These are phyloP conservation scores for Skeletonema costatum DNA, from an alignment of 108 stramenopile species.

Conservation along the genomic window DNA sequence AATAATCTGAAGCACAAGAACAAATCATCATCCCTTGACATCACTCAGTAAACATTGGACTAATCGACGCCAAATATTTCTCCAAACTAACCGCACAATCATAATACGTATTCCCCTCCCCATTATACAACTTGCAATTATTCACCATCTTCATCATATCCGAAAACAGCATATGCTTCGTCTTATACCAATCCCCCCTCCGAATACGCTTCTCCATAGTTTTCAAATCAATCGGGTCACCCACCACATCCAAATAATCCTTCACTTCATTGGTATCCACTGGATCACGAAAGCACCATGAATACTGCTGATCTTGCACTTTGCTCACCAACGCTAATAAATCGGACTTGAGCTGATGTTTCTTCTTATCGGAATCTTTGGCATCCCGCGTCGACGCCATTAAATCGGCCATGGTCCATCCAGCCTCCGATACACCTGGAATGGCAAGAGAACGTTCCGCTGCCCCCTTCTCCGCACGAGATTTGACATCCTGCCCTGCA, in stretches of 20 bases:
- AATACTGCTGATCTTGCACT: slow-evolving; percentile 85
- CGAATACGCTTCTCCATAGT: slow-evolving; percentile 86
- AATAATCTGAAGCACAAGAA: background rate
- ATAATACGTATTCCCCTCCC: slow-evolving; percentile 67
- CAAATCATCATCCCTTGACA: background rate
- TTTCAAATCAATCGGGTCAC: slow-evolving; percentile 88
- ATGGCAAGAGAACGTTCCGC: slow-evolving; percentile 79
- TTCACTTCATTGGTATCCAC: slow-evolving; percentile 86
- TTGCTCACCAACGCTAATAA: slow-evolving; percentile 72
- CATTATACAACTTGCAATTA: slow-evolving; percentile 95
- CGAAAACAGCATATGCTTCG: slow-evolving; percentile 73
- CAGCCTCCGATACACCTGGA: slow-evolving; percentile 92
- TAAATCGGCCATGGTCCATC: slow-evolving; percentile 91
- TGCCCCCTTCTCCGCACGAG: slow-evolving; percentile 40
- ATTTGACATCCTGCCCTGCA: slow-evolving; percentile 46
- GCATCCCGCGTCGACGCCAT: slow-evolving; percentile 58
- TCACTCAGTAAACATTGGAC: background rate
- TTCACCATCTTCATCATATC: slow-evolving; percentile 93
- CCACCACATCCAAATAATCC: slow-evolving; percentile 89
- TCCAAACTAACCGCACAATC: slow-evolving; percentile 80
- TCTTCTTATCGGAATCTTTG: slow-evolving; percentile 79
- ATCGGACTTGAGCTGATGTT: slow-evolving; percentile 68
- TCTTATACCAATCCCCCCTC: slow-evolving; percentile 85
- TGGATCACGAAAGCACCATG: slow-evolving; percentile 95
- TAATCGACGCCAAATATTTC: slow-evolving; percentile 60